Evolutionary conservation across 2,329 filamentous ascomycete species (phyloP).

Genomic region (Alternaria gansuensis): DNA sequence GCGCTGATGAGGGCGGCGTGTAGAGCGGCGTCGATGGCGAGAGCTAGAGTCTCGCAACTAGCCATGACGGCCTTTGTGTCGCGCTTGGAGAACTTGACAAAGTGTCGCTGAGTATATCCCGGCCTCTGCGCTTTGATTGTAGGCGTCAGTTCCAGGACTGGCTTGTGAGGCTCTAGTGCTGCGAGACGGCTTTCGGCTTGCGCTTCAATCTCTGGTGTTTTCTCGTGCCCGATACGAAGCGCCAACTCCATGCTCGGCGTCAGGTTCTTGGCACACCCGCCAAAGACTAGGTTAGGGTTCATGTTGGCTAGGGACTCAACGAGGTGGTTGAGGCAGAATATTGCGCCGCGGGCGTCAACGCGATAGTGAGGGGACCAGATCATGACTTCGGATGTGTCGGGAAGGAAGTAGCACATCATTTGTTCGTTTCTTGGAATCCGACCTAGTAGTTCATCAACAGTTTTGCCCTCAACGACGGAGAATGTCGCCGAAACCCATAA

Average conservation of each 20-base stretch:
- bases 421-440: constrained; percentile 39
- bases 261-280: constrained; percentile 36
- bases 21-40: constrained; percentile 23
- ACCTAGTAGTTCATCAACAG: constrained; percentile 34
- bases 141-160: constrained; percentile 31
- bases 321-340: constrained; percentile 36
- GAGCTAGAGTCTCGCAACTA: constrained; percentile 17
- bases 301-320: constrained; percentile 32
- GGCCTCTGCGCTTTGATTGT: constrained; percentile 22
- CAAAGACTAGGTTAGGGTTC: constrained; percentile 30
- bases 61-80: constrained; percentile 28
- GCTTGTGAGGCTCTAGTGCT: constrained; percentile 31
- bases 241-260: constrained; percentile 36
- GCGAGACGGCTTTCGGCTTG: constrained; percentile 30
- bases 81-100: constrained; percentile 10
- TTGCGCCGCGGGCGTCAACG: constrained; percentile 38
- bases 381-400: constrained; percentile 34
- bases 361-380: constrained; percentile 39
- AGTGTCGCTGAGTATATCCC: constrained; percentile 17
- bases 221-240: constrained; percentile 27
- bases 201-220: constrained; percentile 28
- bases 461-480: constrained; percentile 27
- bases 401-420: constrained; percentile 39
- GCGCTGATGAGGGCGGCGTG: constrained; percentile 33
- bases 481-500: constrained; percentile 40